Evolutionary conservation across 1,139 yeast species (phyloP), one percentile per base, ranked within the genome.

Genomic region (Petasospora fabianii): DNA sequence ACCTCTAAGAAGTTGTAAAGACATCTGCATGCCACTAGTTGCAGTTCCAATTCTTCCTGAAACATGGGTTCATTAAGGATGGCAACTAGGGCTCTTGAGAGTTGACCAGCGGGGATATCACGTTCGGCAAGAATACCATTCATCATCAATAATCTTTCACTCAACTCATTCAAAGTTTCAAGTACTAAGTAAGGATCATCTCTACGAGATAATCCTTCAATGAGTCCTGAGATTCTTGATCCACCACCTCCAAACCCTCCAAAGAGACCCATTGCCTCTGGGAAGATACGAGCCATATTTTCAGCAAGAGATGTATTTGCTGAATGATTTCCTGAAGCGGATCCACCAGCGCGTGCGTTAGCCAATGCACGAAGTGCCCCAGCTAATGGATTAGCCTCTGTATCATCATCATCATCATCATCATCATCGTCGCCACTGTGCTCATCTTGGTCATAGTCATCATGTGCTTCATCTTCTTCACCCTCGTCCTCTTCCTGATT

Each of bases 21-120:
- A 56, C 96, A 85, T 36, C 97, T 73, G 55, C 96, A 86, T 0
- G 95, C 84, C 36, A 85, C 82, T 32, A 92, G 64, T 57, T 85
- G 92, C 27, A 90, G 60, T 55, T 92, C 97, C 34, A 86, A 66
- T 49, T 83, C 84, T 17, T 79, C 86, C 20, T 71, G 73, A 39
- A 80, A 69, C 4, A 56, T 41, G 0, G 84, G 80, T 43, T 78
- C 80, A 17, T 69, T 67, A 63, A 92, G 65, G 10, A 88, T 71
- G 5, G 63, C 62, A 3, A 84, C 75, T 35, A 90, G 62, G 20
- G 74, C 73, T 28, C 65, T 67, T 0, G 86, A 69, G 16, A 86
- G 59, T 35, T 68, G 70, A 36, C 69, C 71, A 0, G 83, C 69
- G 0, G 96, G 94, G 11, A 90, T 68, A 7, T 68, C 59, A 31